phyloP scores from a whole-genome alignment of 2,329 filamentous ascomycete species.

The Cordyceps cicadae region DNA sequence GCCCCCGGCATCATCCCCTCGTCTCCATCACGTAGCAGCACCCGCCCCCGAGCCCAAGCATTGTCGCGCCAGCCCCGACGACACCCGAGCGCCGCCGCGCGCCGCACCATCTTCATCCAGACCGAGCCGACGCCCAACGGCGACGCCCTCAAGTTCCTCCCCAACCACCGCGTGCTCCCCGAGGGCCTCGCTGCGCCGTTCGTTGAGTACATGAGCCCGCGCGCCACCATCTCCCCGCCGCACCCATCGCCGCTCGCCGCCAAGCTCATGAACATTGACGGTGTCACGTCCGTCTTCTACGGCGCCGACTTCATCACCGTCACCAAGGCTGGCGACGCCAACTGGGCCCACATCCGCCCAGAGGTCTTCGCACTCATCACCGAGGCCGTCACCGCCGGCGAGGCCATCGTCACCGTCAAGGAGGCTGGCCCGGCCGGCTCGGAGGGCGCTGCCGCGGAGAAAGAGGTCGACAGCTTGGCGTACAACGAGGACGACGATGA shows the following conservation, averaged over 20 bases:
- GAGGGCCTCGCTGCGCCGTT: constrained; percentile 64
- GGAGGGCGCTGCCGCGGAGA: constrained; percentile 26
- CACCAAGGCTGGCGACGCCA: constrained; percentile 77
- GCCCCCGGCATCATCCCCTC: not conserved
- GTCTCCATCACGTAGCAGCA: not conserved
- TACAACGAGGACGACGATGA: constrained; percentile 90
- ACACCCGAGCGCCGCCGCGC: constrained; percentile 18
- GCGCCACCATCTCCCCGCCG: constrained; percentile 79
- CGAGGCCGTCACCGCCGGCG: constrained; percentile 77
- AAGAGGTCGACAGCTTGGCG: constrained; percentile 61
- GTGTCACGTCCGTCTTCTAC: constrained; percentile 91
- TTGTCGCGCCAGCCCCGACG: not conserved
- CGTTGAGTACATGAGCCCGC: constrained; percentile 84
- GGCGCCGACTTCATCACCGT: constrained; percentile 94
- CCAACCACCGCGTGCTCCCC: constrained; percentile 80
- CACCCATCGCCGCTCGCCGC: constrained; percentile 87
- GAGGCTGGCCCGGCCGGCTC: constrained; percentile 45
- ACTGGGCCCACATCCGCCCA: constrained; percentile 91
- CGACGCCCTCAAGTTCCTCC: constrained; percentile 95
- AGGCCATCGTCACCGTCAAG: constrained; percentile 66
- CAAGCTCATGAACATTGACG: constrained; percentile 85
- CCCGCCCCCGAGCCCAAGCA: not conserved
- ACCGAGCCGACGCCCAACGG: constrained; percentile 89
- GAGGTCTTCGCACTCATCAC: constrained; percentile 95
- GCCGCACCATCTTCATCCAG: constrained; percentile 88